phyloP scores from a whole-genome alignment of 129 eudicot genomes.

The Apium graveolens region DNA sequence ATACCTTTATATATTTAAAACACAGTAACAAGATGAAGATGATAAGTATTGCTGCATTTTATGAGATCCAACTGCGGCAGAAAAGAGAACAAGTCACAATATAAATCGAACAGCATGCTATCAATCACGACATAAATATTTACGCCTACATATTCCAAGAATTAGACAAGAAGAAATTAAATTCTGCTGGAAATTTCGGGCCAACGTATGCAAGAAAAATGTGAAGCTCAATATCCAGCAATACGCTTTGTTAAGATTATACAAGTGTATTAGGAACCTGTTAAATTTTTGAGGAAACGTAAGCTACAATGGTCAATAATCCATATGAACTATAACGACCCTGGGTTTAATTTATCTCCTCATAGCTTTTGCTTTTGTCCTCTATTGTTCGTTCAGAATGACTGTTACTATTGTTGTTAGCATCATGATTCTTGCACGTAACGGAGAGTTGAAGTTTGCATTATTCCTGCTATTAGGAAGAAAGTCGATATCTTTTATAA shows the following conservation, averaged over 20 bases:
- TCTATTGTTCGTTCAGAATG: background rate
- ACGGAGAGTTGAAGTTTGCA: background rate
- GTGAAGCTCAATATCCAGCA: background rate
- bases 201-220: background rate
- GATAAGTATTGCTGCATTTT: background rate
- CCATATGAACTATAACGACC: background rate
- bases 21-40: slow-evolving; percentile 15
- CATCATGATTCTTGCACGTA: background rate
- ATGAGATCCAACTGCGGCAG: background rate
- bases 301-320: background rate
- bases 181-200: background rate
- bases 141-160: background rate
- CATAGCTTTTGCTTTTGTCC: background rate
- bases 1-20: slow-evolving; percentile 41
- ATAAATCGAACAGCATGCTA: background rate
- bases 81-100: background rate
- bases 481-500: background rate
- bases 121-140: background rate
- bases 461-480: background rate
- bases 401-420: no score
- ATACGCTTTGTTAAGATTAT: background rate
- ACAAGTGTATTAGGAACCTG: background rate
- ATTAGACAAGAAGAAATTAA: no score
- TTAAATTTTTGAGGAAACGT: background rate
- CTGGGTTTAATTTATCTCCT: background rate